Evolutionary conservation across 306 rosid genomes (phyloP), one percentile per base, ranked within the genome.

Genomic region (Inga oerstediana): DNA sequence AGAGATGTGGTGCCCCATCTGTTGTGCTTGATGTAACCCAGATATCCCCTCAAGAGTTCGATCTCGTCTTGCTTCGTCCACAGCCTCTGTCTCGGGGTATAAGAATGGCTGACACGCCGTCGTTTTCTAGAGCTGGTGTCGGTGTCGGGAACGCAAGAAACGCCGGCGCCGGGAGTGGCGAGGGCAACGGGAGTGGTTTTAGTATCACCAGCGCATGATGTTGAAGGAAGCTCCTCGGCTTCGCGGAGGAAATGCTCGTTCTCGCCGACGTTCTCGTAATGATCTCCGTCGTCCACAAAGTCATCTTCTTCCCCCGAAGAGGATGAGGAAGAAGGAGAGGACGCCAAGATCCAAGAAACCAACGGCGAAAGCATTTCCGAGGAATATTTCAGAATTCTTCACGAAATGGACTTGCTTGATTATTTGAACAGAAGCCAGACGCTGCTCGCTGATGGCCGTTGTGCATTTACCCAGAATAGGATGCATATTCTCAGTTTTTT

Each of bases 21-120:
- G 41, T 85, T 44, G 19, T 77, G 69, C 67, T 52, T 85, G 10
- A 83, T 64, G 80, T 83, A 83, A 77, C 83, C 87, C 2, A 77
- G 77, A 70, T 88, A 88, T 10, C 88, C 88, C 7, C 56, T 85
- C 34, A 88, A 68, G 8, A 88, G 70, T 69, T 88, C 80, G 27
- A 68, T 74, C 65, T 85, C 91, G 10, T 88, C 87, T 48, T 73
- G 85, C 74, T 88, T 88, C 2, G 88, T 83, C 91, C 91, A 88
- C 19, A 85, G 74, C 85, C 91, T 83, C 37, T 88, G 90, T 69
- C 83, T 88, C 61, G 61, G 27, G 0, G 35, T 19, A 56, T 79
- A 24, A 1, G 43, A 39, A 46, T 80, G 68, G 56, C 70, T 67
- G 45, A 39, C n/a, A 2, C 59, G 76, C 12, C 62, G 87, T 48